These are phyloP conservation scores for Lecanosticta acicola DNA, from an alignment of 2,329 filamentous ascomycete genomes.

Conservation along the genomic window DNA sequence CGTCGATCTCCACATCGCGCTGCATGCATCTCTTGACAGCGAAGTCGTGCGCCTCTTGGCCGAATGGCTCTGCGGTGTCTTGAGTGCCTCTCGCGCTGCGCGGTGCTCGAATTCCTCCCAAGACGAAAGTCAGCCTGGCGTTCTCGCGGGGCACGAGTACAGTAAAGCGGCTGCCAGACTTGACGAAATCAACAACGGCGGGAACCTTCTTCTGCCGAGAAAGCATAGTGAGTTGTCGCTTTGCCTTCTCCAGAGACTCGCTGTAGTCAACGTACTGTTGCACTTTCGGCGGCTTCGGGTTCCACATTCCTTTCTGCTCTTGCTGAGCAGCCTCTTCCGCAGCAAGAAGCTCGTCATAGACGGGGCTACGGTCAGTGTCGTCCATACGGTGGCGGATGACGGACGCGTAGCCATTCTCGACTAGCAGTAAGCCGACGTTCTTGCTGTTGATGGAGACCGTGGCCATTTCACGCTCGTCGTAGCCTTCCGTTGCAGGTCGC, in stretches of 20 bases:
- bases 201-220: conserved; percentile 89
- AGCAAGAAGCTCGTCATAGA: conserved; percentile 82
- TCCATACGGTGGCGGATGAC: conserved; percentile 94
- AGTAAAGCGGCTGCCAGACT: conserved; percentile 91
- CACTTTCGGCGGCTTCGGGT: conserved; percentile 74
- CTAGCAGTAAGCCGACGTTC: conserved; percentile 76
- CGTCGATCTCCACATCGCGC: conserved; percentile 91
- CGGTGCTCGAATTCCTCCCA: conserved; percentile 87
- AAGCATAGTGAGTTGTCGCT: conserved; percentile 81
- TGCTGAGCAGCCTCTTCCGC: conserved; percentile 78
- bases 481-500: conserved; percentile 82
- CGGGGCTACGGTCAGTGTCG: conserved; percentile 85
- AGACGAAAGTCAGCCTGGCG: conserved; percentile 88
- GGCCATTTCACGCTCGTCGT: conserved; percentile 90
- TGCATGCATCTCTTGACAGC: conserved; percentile 85
- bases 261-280: conserved; percentile 86
- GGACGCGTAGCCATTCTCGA: conserved; percentile 89
- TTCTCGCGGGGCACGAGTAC: conserved; percentile 87
- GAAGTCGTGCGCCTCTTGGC: conserved; percentile 88
- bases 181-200: conserved; percentile 93
- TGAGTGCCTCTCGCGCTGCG: conserved; percentile 74
- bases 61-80: conserved; percentile 86
- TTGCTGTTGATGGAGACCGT: conserved; percentile 78
- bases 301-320: conserved; percentile 92
- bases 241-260: conserved; percentile 88